Evolutionary conservation across 1,139 yeast genomes (phyloP).

Genomic region (Geotrichum candidum): DNA sequence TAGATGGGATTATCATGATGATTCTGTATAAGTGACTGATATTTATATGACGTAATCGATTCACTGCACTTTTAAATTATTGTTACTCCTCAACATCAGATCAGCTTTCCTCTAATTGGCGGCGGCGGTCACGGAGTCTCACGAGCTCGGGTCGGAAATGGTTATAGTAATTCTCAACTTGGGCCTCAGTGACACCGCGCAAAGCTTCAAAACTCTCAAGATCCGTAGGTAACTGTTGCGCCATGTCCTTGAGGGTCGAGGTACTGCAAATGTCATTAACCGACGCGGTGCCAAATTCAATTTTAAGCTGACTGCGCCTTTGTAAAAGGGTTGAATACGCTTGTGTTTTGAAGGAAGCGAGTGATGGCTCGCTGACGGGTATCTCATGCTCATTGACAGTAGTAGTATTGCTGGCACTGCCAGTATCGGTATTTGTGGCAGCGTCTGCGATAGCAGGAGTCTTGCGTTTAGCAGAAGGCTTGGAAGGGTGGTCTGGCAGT

Average conservation of each 20-base stretch:
- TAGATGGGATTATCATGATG: slow-evolving; percentile 43
- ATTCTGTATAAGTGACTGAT: slow-evolving; percentile 34
- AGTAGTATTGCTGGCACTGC: slow-evolving; percentile 13
- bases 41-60: neutral
- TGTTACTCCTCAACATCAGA: neutral
- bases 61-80: neutral
- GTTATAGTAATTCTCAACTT: slow-evolving; percentile 16
- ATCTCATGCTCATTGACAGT: neutral
- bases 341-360: neutral
- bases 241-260: slow-evolving; percentile 19
- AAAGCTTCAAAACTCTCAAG: slow-evolving; percentile 15
- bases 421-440: neutral
- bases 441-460: neutral
- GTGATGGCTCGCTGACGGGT: neutral
- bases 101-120: neutral
- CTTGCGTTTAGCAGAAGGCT: neutral
- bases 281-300: slow-evolving; percentile 1
- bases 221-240: slow-evolving; percentile 15
- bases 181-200: slow-evolving; percentile 18
- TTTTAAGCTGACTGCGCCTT: slow-evolving; percentile 13
- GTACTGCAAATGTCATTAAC: slow-evolving; percentile 20
- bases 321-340: neutral
- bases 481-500: neutral
- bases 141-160: slow-evolving; percentile 19
- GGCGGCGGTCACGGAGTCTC: slow-evolving; percentile 5